Conservation (phyloP, 2,329 filamentous ascomycete species). For the Alternaria incomplexa region DNA sequence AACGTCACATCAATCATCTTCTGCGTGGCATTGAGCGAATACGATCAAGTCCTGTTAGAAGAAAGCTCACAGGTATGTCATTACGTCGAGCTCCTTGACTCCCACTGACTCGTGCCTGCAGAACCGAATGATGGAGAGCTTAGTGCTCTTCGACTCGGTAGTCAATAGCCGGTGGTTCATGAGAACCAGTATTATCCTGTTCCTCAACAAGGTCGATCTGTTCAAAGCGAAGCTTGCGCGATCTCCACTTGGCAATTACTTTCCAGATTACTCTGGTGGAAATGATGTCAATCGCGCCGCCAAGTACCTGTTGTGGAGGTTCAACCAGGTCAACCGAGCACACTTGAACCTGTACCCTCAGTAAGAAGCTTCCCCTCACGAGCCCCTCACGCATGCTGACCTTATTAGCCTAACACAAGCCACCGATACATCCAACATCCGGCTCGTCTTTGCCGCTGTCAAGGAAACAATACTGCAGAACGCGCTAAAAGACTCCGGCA, state of each 20-base stretch:
- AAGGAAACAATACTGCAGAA: conserved; percentile 99
- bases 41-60: conserved; percentile 95
- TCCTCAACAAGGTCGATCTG: conserved; percentile 98
- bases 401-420: conserved; percentile 88
- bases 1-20: conserved; percentile 99
- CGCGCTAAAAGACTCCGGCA: conserved; percentile 95
- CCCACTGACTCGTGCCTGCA: conserved; percentile 50
- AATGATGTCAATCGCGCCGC: conserved; percentile 98
- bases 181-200: conserved; percentile 97
- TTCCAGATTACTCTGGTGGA: conserved; percentile 95
- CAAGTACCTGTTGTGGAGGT: conserved; percentile 97
- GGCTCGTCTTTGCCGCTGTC: conserved; percentile 95
- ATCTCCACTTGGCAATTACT: conserved; percentile 92
- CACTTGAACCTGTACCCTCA: conserved; percentile 97
- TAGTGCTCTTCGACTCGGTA: conserved; percentile 95
- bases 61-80: conserved; percentile 88
- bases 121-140: conserved; percentile 99
- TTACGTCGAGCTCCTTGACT: conserved; percentile 6
- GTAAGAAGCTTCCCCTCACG: conserved; percentile 49
- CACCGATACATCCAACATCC: conserved; percentile 97
- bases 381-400: conserved; percentile 14
- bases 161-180: conserved; percentile 99
- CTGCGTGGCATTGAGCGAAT: conserved; percentile 96
- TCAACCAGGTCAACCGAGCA: conserved; percentile 96
- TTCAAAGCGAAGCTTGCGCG: conserved; percentile 93